A percentile compares a stretch with the other conserved stretches of the same genome.
Evolutionary conservation across 1,284 basidiomycete species (phyloP).

Genomic region (Malassezia japonica): DNA sequence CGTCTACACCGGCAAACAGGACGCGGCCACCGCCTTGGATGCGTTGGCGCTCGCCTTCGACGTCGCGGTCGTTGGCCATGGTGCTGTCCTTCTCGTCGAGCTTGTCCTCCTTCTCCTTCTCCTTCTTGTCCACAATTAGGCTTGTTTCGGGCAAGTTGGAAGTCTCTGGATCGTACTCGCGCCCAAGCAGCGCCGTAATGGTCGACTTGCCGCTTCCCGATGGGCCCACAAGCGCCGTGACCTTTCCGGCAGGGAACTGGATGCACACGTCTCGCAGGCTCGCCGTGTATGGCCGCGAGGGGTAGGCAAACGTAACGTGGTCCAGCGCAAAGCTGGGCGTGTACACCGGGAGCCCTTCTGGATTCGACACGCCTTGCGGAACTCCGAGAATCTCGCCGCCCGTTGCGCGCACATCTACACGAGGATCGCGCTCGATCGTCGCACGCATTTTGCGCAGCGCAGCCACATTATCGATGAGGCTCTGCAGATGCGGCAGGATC

Average conservation of each 20-base stretch:
- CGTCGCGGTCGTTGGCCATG: slow-evolving; percentile 3
- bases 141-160: slow-evolving; percentile 17
- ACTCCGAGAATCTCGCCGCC: slow-evolving; percentile 20
- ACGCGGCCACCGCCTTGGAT: slow-evolving; percentile 33
- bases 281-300: slow-evolving; percentile 28
- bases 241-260: slow-evolving; percentile 30
- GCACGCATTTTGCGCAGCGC: slow-evolving; percentile 30
- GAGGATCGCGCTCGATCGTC: slow-evolving; percentile 37
- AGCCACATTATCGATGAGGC: slow-evolving; percentile 31
- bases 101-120: slow-evolving; percentile 12
- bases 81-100: neutral
- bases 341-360: slow-evolving; percentile 6
- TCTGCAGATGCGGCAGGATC: slow-evolving; percentile 37
- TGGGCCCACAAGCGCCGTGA: slow-evolving; percentile 48
- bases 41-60: slow-evolving; percentile 12
- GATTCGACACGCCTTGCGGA: neutral
- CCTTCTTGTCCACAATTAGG: neutral
- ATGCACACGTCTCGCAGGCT: slow-evolving; percentile 34
- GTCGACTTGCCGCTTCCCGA: slow-evolving; percentile 49
- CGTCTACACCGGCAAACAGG: slow-evolving; percentile 42
- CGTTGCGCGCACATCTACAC: slow-evolving; percentile 37
- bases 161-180: slow-evolving; percentile 50
- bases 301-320: slow-evolving; percentile 42
- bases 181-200: slow-evolving; percentile 48
- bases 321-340: slow-evolving; percentile 30